Conservation (phyloP, 192 early-diverging fungal genomes). For the Lobulomyces angularis region DNA sequence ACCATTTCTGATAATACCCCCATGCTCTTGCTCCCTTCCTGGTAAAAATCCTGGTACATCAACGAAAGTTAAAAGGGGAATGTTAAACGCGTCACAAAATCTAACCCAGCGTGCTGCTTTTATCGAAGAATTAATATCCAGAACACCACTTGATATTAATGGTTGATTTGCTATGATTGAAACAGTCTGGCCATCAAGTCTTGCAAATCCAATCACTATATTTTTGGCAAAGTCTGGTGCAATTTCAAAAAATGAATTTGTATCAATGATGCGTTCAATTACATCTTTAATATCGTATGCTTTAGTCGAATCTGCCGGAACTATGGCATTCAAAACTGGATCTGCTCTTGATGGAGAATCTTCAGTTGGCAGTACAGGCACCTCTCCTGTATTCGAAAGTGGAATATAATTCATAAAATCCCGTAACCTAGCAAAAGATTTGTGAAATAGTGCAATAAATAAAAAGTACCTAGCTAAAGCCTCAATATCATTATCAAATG, state of each 20-base stretch:
- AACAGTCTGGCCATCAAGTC: constrained; percentile 73
- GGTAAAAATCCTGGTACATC: constrained; percentile 96
- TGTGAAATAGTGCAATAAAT: neutral
- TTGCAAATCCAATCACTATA: constrained; percentile 80
- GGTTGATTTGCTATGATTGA: constrained; percentile 92
- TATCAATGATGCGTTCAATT: constrained; percentile 65
- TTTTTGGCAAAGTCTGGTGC: constrained; percentile 84
- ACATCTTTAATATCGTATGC: constrained; percentile 94
- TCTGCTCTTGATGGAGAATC: constrained; percentile 57
- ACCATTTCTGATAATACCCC: constrained; percentile 90
- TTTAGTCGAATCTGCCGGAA: constrained; percentile 78
- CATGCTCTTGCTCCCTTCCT: constrained; percentile 87
- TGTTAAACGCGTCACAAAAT: constrained; percentile 93
- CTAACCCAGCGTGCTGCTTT: constrained; percentile 94
- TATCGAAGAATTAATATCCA: constrained; percentile 89
- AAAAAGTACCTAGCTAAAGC: constrained; percentile 51
- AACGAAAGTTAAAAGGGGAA: constrained; percentile 85
- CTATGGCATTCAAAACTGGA: constrained; percentile 66
- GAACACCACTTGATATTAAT: constrained; percentile 82
- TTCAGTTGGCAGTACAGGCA: constrained; percentile 47
- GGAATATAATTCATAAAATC: constrained; percentile 84
- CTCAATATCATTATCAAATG: constrained; percentile 90
- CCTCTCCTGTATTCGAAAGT: constrained; percentile 61
- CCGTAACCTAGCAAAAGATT: constrained; percentile 34
- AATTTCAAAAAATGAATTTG: constrained; percentile 80